Base-by-base conservation (phyloP, 805 yeast genomes). In the Candida nonsorbophila region DNA sequence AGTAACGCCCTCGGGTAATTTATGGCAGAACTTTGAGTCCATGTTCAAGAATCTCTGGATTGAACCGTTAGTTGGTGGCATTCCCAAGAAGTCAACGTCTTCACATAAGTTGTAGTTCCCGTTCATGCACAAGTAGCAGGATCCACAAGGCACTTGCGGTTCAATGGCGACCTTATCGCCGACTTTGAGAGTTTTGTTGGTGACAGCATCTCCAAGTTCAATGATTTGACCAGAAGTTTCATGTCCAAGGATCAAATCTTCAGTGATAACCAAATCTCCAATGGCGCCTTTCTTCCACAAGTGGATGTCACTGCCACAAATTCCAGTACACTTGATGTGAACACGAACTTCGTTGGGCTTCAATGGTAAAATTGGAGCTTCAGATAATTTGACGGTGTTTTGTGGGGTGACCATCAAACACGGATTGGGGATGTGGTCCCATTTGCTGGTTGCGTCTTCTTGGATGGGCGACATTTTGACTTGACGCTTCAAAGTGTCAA, bases 101-200 rank as follows among this genome's bases (percentile, higher is more conserved):
- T 37, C 36, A 34, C 54, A 49, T 23, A 44, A 44, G 24, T 49
- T 47, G 29, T 42, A 44, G 33, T 47, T 40, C 11, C 54, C 54
- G 22, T 43, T 41, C 35, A 31, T 38, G 31, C 51, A 49, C 21
- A 42, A 38, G 31, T 31, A 41, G 29, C 52, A 44, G 6, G 50
- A 41, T n/a, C 61, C 56, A 45, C 80, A 76, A 20, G 77, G 71
- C 28, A 65, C 54, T 36, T 73, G 77, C 7, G 82, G 81, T 51
- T 76, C 74, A 34, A 68, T 47, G n/a, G 73, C 71, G 11, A 69
- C 74, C 28, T 62, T 47, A 39, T 69, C 74, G 28, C 75, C 72
- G 20, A 62, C 64, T 33, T 67, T 58, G 16, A 50, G 24, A 28
- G 67, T 58, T 22, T 59, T 53, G 20, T 39, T 32, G 14, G 36